Evolutionary conservation across 2,329 filamentous ascomycete species (phyloP), one percentile per base, ranked within the genome.

Genomic region (Knoxdaviesia capensis): DNA sequence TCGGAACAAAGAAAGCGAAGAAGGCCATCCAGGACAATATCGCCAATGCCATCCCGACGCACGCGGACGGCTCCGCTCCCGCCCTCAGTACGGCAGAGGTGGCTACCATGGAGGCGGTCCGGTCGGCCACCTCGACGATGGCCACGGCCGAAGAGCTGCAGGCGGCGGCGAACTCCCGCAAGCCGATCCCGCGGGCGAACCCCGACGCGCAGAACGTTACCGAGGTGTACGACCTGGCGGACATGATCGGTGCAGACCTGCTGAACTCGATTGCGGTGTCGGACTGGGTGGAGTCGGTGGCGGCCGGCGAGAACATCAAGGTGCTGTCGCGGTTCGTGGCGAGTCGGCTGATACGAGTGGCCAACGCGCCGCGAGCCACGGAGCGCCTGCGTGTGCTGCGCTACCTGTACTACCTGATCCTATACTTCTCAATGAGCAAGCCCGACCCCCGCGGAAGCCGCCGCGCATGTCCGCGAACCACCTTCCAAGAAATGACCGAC

Each of bases 1-100:
- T 92, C 52, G 84, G 84, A 56, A 88, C 82, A 30, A 86, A 83
- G 63, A 88, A 87, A 60, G 80, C 83, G 28, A 80, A 77, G 65
- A 88, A 87, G 61, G 79, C 74, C 1, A 74, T 90, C 49, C 66
- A 69, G 31, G 71, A 77, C 43, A 66, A 71, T 48, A 74, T 75
- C 3, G 68, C 81, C 51, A 86, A 87, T 53, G 79, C 80, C 11
- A 84, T 88, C 49, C 60, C 59, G 36, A 58, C 64, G 36, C 55
- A 56, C 52, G 52, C 56, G 28, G 54, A 58, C 34, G 55, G 53
- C 37, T 56, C 54, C 43, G 59, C 64, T n/a, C 59, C 60, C 34
- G 69, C 69, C 49, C 62, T 76, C 36, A 69, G 71, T 44, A 60
- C 67, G 34, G 65, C 20, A 3, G 66, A 73, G 39, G 60, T 63